Evolutionary conservation across 148 eudicot species (phyloP).

Genomic region (Polygonum maritimum): DNA sequence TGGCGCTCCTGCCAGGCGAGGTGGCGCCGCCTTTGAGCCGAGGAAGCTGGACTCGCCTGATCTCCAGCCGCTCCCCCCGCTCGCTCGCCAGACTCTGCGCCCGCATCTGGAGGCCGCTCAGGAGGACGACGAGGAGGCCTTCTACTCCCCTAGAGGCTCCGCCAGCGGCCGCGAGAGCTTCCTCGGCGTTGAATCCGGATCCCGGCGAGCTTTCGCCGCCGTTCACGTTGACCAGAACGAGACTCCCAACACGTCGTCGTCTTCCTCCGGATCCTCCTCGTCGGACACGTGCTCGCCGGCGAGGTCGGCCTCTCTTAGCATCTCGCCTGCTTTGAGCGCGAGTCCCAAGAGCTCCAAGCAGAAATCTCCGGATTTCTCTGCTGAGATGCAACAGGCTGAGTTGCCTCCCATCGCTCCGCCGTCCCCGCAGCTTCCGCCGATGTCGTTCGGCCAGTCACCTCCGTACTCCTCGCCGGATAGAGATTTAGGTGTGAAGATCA

Average conservation of each 20-base stretch:
- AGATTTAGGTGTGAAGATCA: conserved; percentile 21
- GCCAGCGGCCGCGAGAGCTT: conserved; percentile 55
- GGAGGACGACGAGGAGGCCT: conserved; percentile 62
- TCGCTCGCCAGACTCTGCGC: conserved; percentile 19
- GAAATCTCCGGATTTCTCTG: conserved; percentile 52
- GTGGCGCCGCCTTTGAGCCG: conserved; percentile 4
- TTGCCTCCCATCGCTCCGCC: conserved; percentile 8
- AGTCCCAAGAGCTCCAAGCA: conserved; percentile 54
- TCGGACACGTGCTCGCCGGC: conserved; percentile 48
- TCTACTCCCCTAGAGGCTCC: conserved; percentile 88
- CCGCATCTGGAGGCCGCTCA: conserved; percentile 5
- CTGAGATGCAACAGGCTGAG: conserved; percentile 35
- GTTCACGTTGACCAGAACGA: conserved; percentile 26
- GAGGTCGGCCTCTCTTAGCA: conserved; percentile 55
- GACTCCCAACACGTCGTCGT: conserved; percentile 14
- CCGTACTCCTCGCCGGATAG: conserved; percentile 39
- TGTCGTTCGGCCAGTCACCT: conserved; percentile 24
- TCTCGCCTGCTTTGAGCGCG: conserved; percentile 60
- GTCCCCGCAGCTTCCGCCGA: conserved; percentile 32
- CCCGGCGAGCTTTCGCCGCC: conserved; percentile 40
- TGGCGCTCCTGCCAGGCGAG: background rate
- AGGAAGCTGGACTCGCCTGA: conserved; percentile 77
- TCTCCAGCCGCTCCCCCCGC: conserved; percentile 82
- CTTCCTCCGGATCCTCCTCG: conserved; percentile 48
- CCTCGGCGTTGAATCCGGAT: conserved; percentile 40